phyloP scores from a whole-genome alignment of 805 yeast genomes.

The Suhomyces vadensis region DNA sequence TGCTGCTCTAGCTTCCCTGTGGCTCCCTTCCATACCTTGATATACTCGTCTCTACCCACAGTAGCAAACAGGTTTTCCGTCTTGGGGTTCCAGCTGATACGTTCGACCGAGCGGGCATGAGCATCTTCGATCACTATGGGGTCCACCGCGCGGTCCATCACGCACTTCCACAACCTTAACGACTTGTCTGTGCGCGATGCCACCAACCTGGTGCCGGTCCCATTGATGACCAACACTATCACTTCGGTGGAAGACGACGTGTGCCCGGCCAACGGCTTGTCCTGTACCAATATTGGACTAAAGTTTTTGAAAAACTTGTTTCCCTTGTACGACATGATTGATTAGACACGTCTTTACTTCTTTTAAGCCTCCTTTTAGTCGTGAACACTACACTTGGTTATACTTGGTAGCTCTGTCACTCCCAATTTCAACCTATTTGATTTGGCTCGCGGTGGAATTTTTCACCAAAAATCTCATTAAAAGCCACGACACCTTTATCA shows the following conservation, averaged over 20 bases:
- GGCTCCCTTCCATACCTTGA: conserved; percentile 49
- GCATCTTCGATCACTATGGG: conserved; percentile 42
- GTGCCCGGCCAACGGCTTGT: conserved; percentile 18
- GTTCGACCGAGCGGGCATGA: conserved; percentile 41
- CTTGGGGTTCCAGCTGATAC: conserved; percentile 51
- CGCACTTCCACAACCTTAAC: conserved; percentile 41
- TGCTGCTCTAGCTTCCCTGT: conserved; percentile 33
- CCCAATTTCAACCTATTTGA: too few species aligned
- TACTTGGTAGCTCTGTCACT: too few species aligned
- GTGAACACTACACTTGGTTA: too few species aligned
- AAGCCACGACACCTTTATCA: conserved; percentile 1
- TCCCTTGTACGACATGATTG: not conserved
- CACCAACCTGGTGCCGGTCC: conserved; percentile 43
- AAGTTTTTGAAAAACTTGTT: conserved; percentile 11
- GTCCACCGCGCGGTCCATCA: conserved; percentile 30
- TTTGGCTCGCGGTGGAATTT: not conserved
- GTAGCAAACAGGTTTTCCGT: conserved; percentile 47
- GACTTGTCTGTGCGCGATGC: conserved; percentile 45
- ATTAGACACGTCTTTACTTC: not conserved
- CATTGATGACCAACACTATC: conserved; percentile 39
- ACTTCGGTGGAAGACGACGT: conserved; percentile 30
- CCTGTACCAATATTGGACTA: conserved; percentile 8
- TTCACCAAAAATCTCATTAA: not conserved
- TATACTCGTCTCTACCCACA: conserved; percentile 47
- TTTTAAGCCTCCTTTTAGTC: too few species aligned